Percentiles rank a stretch among this genome's conserved stretches.
phyloP scores from a whole-genome alignment of 331 rosid genomes.

The Acacia pycnantha region DNA sequence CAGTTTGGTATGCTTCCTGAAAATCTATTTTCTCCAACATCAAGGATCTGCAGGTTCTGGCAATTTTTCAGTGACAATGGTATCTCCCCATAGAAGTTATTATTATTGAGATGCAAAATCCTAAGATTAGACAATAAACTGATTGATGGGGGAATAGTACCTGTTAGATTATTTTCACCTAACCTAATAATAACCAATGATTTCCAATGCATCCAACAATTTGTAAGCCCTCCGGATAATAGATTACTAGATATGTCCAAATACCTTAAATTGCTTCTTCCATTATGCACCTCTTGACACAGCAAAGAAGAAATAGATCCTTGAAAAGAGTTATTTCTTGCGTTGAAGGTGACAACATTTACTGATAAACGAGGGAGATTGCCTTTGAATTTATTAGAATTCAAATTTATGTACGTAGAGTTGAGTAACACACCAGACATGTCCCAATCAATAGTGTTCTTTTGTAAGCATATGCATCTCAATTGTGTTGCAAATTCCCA shows the following conservation, averaged over 20 bases:
- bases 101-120: background rate
- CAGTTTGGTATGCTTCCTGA: background rate
- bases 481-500: background rate
- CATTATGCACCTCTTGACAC: background rate
- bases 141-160: constrained; percentile 5
- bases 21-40: background rate
- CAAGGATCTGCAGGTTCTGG: background rate
- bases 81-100: background rate
- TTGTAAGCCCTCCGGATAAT: background rate
- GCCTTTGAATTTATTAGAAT: background rate
- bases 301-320: background rate
- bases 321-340: background rate
- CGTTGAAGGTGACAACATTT: background rate
- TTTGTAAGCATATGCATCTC: background rate
- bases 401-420: background rate
- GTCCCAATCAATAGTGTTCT: background rate
- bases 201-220: constrained; percentile 11
- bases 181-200: background rate
- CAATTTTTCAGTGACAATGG: background rate
- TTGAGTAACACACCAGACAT: constrained; percentile 2
- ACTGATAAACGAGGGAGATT: background rate
- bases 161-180: background rate
- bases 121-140: background rate
- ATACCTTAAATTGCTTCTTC: background rate
- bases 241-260: background rate